These are phyloP conservation scores for Coniella lustricola DNA, from an alignment of 2,329 filamentous ascomycete genomes.

Conservation along the genomic window DNA sequence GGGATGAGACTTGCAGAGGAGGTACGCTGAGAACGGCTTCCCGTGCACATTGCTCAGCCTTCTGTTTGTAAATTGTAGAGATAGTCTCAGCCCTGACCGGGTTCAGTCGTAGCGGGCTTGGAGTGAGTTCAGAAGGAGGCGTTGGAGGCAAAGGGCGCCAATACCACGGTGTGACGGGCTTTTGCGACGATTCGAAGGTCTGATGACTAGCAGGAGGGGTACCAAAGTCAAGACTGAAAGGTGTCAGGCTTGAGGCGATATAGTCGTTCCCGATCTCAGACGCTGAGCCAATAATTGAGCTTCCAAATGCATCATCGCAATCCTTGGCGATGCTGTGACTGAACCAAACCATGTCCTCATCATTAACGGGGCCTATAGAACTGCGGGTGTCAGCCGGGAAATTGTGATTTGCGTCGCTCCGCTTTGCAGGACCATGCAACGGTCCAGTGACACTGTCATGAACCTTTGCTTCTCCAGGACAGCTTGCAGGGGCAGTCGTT, in stretches of 20 bases:
- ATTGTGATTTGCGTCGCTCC: not conserved
- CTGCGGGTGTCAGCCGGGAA: conserved; percentile 7
- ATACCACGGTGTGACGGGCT: conserved; percentile 30
- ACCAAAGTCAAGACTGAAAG: conserved; percentile 36
- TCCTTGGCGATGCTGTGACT: conserved; percentile 81
- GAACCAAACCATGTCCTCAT: conserved; percentile 75
- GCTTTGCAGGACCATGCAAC: conserved; percentile 19
- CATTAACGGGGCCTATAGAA: conserved; percentile 31
- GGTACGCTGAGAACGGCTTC: conserved; percentile 2
- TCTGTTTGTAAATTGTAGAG: not conserved
- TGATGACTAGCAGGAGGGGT: conserved; percentile 17
- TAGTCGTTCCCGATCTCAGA: conserved; percentile 17
- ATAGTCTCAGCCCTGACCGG: conserved; percentile 8
- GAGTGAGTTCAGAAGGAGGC: conserved; percentile 30
- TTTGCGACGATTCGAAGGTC: conserved; percentile 8
- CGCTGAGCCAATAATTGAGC: conserved; percentile 38
- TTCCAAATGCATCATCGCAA: conserved; percentile 87
- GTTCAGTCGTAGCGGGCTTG: conserved; percentile 14
- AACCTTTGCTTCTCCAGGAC: conserved; percentile 23
- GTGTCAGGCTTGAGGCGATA: conserved; percentile 28
- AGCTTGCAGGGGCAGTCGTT: conserved; percentile 22
- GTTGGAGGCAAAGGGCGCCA: conserved; percentile 44
- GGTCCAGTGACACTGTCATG: conserved; percentile 21
- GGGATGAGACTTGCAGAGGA: conserved; percentile 9
- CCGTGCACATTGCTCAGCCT: not conserved